Base-by-base conservation (phyloP, 257 asterid genomes). In the Solanum megistacrolobum region DNA sequence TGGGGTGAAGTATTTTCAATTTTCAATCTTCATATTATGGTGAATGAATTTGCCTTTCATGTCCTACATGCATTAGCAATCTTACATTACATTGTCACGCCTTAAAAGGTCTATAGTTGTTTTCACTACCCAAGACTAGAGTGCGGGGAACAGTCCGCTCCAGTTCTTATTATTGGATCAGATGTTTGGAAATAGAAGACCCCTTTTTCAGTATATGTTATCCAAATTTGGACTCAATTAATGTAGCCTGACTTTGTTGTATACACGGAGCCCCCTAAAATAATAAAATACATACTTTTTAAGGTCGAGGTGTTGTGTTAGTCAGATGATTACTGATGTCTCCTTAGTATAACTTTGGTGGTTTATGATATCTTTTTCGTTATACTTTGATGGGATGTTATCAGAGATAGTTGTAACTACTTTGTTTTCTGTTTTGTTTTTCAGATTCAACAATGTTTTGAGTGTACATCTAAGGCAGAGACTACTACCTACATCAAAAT, bases 371-470 rank as follows among this genome's bases (percentile, higher is more conserved):
- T 25, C 60, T 12, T 86, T 74, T 55, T 4, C 14, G 0, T 87
- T 58, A 25, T 35, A 48, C 32, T 21, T 36, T 35, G 43, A 16
- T 58, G 43, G 25, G 12, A 16, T 69, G 79, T 68, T 39, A 14
- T 36, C 86, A 58, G 23, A 55, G 52, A 27, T 38, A 38, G 83
- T 78, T 78, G 35, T n/a, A 81, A 79, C 4, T 7, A 35, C 21
- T 83, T 71, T 20, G n/a, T 75, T 31, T 32, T 38, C 58, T 31
- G 62, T 68, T 69, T 79, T 16, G 43, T 34, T 71, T 10, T 92
- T 90, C 94, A 94, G 94, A 94, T 88, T 85, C 34, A 87, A 81
- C 85, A 90, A 75, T 58, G 91, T 89, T 88, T 85, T 23, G 27
- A 52, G 69, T 35, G 83, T 89, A 87, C 88, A 39, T 39, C 89